Conservation (phyloP, 768 basidiomycete genomes). For the Termitomyces sp. region DNA sequence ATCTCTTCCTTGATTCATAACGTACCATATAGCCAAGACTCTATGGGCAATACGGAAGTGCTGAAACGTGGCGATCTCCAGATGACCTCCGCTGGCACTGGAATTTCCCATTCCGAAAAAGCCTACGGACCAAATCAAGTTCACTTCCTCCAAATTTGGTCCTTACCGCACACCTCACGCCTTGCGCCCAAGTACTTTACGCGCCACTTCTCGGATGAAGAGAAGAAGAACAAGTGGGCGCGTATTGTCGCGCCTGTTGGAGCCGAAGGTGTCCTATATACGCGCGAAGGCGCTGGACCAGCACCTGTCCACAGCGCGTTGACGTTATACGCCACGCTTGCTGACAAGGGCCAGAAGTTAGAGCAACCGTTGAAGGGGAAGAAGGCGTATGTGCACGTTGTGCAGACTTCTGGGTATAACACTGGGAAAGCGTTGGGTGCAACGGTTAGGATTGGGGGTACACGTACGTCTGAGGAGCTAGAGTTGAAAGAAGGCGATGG, state of each 20-base stretch:
- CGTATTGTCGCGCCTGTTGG: conserved; percentile 74
- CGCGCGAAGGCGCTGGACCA: conserved; percentile 72
- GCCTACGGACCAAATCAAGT: conserved; percentile 38
- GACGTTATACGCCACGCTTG: conserved; percentile 70
- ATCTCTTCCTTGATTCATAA: not conserved
- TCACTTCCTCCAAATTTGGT: conserved; percentile 57
- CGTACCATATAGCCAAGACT: conserved; percentile 65
- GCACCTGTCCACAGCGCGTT: conserved; percentile 75
- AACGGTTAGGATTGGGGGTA: conserved; percentile 46
- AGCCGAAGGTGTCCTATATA: conserved; percentile 50
- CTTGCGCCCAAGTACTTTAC: conserved; percentile 85
- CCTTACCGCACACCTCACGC: conserved; percentile 35
- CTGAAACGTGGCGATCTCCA: conserved; percentile 88
- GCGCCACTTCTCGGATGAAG: conserved; percentile 77
- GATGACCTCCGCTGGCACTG: conserved; percentile 89
- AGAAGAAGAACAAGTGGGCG: conserved; percentile 73
- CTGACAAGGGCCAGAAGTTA: conserved; percentile 55
- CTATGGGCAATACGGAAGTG: conserved; percentile 88
- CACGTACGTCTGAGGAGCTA: conserved; percentile 31
- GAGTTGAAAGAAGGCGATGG: conserved; percentile 87
- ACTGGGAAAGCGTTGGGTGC: conserved; percentile 53
- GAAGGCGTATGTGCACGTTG: conserved; percentile 82
- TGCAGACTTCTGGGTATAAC: conserved; percentile 85
- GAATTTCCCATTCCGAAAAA: conserved; percentile 78
- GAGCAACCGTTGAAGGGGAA: conserved; percentile 46